phyloP scores from a whole-genome alignment of 2,329 filamentous ascomycete genomes.

The Neopestalotiopsis clavispora region DNA sequence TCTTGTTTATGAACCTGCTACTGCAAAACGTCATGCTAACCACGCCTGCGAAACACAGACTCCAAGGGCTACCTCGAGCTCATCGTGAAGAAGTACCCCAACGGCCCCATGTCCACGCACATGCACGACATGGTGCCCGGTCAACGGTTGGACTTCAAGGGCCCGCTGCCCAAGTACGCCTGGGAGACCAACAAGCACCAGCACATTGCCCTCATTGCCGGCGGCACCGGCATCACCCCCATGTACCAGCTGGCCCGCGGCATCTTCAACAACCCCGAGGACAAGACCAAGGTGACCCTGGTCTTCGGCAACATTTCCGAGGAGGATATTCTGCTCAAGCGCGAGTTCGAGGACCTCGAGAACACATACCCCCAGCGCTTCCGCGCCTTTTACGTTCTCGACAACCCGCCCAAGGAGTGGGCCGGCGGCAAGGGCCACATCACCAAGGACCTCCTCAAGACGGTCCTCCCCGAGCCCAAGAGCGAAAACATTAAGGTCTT shows the following conservation, averaged over 20 bases:
- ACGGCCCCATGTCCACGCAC: slow-evolving; percentile 90
- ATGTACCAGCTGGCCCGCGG: slow-evolving; percentile 94
- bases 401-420: slow-evolving; percentile 83
- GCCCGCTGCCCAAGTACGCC: slow-evolving; percentile 90
- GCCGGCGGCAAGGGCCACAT: slow-evolving; percentile 78
- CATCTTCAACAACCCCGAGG: slow-evolving; percentile 95
- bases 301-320: slow-evolving; percentile 90
- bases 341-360: slow-evolving; percentile 84
- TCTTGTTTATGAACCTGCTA: background rate
- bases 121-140: slow-evolving; percentile 82
- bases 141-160: slow-evolving; percentile 89
- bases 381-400: slow-evolving; percentile 91
- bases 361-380: slow-evolving; percentile 96
- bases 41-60: slow-evolving; percentile 49
- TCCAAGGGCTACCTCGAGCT: slow-evolving; percentile 83
- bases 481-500: slow-evolving; percentile 94
- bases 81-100: slow-evolving; percentile 88
- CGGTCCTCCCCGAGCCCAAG: slow-evolving; percentile 91
- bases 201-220: slow-evolving; percentile 86
- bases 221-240: slow-evolving; percentile 94
- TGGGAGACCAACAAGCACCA: slow-evolving; percentile 93
- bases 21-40: background rate
- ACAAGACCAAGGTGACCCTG: slow-evolving; percentile 97
- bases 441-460: slow-evolving; percentile 91
- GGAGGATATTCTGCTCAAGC: slow-evolving; percentile 89